phyloP scores from a whole-genome alignment of 176 grass and related monocot genomes.

The Puya raimondii region DNA sequence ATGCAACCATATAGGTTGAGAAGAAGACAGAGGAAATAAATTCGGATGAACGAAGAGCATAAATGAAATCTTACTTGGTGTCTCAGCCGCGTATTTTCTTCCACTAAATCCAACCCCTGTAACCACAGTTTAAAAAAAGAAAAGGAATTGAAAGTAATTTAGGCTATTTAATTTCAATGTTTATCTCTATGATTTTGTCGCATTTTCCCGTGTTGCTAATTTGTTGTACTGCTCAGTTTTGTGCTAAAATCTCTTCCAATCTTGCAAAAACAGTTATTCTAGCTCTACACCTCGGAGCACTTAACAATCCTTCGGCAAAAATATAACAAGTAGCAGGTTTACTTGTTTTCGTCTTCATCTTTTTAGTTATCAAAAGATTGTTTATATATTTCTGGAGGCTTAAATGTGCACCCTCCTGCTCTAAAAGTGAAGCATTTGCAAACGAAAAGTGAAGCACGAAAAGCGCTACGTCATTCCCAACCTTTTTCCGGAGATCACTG shows the following conservation, averaged over 20 bases:
- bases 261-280: too few relatives aligned
- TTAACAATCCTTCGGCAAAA: too few relatives aligned
- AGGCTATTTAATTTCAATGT: background rate
- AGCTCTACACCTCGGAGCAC: too few relatives aligned
- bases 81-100: slow-evolving; percentile 80
- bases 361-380: background rate
- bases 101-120: slow-evolving; percentile 48
- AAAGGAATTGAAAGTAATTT: background rate
- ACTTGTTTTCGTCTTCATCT: background rate
- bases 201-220: too few relatives aligned
- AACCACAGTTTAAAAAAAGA: slow-evolving; percentile 6
- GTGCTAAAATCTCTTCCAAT: too few relatives aligned
- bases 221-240: too few relatives aligned
- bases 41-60: background rate
- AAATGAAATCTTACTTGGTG: slow-evolving; percentile 38
- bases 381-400: too few relatives aligned
- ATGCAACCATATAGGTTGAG: background rate
- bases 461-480: slow-evolving; percentile 20
- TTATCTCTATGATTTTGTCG: background rate
- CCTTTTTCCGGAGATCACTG: slow-evolving; percentile 64
- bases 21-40: slow-evolving; percentile 9
- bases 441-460: too few relatives aligned
- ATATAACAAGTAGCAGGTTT: too few relatives aligned
- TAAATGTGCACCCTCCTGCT: too few relatives aligned
- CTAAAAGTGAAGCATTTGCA: too few relatives aligned